Percentiles rank a stretch among this genome's conserved stretches.
These are phyloP conservation scores for Penicillium longicatenatum DNA, from an alignment of 495 filamentous ascomycete genomes.

Conservation along the genomic window DNA sequence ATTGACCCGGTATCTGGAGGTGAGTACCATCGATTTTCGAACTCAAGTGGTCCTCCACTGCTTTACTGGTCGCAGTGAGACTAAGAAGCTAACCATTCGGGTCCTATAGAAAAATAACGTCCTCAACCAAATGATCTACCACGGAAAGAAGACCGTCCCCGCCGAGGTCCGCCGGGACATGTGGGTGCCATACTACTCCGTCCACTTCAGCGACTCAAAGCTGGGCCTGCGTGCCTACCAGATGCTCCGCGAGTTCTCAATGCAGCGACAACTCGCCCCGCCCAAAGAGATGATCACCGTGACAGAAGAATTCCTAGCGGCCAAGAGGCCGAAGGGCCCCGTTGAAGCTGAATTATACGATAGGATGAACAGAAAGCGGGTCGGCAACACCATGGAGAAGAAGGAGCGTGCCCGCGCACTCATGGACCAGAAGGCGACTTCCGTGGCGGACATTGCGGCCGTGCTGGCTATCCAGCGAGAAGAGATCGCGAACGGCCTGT, in stretches of 20 bases:
- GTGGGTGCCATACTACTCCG: conserved; percentile 79
- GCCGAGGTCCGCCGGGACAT: conserved; percentile 81
- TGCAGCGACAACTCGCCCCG: conserved; percentile 48
- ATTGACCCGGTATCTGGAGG: conserved; percentile 65
- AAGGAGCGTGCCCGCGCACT: conserved; percentile 63
- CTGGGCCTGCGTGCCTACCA: conserved; percentile 76
- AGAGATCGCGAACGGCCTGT: conserved; percentile 10
- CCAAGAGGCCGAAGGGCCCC: conserved; percentile 65
- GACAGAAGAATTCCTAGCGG: conserved; percentile 42
- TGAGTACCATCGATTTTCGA: conserved; percentile 39
- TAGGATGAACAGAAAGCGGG: conserved; percentile 44
- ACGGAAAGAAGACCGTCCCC: conserved; percentile 88
- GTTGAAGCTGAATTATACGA: conserved; percentile 42
- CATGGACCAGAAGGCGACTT: conserved; percentile 89
- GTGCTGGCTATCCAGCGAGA: conserved; percentile 63
- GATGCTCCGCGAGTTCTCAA: conserved; percentile 76
- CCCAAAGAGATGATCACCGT: conserved; percentile 53
- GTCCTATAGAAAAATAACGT: conserved; percentile 60
- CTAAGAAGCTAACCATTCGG: conserved; percentile 10
- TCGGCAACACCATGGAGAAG: conserved; percentile 48
- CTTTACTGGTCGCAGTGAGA: not conserved
- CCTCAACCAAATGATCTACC: conserved; percentile 77
- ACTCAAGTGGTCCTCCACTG: not conserved
- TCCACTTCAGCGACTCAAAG: conserved; percentile 64
- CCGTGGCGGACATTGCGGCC: conserved; percentile 81